A percentile compares a stretch with the other conserved stretches of the same genome.
Conservation (phyloP, 2,329 filamentous ascomycete genomes). For the Colletotrichum trifolii region DNA sequence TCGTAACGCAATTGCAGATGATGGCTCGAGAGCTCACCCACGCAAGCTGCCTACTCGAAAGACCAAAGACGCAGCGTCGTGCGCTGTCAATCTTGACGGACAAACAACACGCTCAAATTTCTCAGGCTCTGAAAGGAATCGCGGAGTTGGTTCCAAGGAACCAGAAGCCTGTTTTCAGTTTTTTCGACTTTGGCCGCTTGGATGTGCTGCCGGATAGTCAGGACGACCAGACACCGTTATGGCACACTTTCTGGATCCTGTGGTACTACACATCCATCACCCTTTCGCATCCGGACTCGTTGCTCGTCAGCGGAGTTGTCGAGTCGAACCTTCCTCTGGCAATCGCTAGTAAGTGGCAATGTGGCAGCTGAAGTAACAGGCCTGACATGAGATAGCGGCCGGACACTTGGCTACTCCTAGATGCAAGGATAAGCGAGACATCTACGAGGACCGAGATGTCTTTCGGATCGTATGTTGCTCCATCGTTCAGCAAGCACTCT, state of each 20-base stretch:
- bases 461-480: constrained; percentile 8
- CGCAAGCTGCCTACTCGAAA: constrained; percentile 22
- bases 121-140: constrained; percentile 15
- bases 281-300: constrained; percentile 17
- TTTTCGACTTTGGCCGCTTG: constrained; percentile 28
- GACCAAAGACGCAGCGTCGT: constrained; percentile 17
- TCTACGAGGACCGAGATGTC: constrained; percentile 19
- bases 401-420: constrained; percentile 20
- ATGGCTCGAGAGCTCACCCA: constrained; percentile 23
- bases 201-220: constrained; percentile 1
- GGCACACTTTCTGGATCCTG: constrained; percentile 26
- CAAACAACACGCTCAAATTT: constrained; percentile 24
- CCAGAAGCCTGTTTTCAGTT: constrained; percentile 17
- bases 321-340: constrained; percentile 22
- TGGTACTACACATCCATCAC: constrained; percentile 30
- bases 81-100: constrained; percentile 19
- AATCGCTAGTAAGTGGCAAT: constrained; percentile 11
- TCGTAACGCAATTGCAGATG: constrained; percentile 26
- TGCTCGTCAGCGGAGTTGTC: constrained; percentile 20
- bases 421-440: constrained; percentile 19
- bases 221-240: constrained; percentile 24
- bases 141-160: constrained; percentile 17
- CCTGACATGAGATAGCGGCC: background rate
- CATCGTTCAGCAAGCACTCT: background rate
- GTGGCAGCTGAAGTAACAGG: background rate